Percentiles rank a stretch among this genome's conserved stretches.
Conservation (phyloP, 371 early-diverging fungal genomes). For the Cokeromyces recurvatus region DNA sequence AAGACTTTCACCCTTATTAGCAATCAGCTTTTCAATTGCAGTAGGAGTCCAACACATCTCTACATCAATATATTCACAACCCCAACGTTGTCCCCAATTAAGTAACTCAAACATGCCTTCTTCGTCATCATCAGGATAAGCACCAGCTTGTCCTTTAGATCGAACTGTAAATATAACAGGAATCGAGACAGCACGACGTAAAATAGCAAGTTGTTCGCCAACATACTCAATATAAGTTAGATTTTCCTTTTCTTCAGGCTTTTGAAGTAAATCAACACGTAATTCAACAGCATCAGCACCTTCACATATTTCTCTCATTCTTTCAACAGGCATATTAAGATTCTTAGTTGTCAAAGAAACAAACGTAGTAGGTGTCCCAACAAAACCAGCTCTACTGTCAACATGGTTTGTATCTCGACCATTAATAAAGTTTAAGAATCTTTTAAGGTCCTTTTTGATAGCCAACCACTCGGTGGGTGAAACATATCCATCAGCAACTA, state of each 20-base stretch:
- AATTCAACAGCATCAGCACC: conserved; percentile 91
- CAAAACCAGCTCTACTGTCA: conserved; percentile 19
- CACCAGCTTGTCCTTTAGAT: conserved; percentile 83
- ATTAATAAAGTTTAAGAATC: conserved; percentile 64
- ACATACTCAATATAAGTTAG: conserved; percentile 60
- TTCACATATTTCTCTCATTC: conserved; percentile 58
- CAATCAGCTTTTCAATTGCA: conserved; percentile 47
- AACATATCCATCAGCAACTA: conserved; percentile 37
- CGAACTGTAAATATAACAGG: conserved; percentile 95
- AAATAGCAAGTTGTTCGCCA: conserved; percentile 71
- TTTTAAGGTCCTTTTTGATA: conserved; percentile 65
- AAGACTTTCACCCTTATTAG: conserved; percentile 52
- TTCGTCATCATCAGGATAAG: conserved; percentile 67
- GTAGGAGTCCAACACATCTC: conserved; percentile 58
- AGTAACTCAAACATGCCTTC: conserved; percentile 65
- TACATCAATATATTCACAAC: conserved; percentile 93
- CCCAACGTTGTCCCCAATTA: conserved; percentile 72
- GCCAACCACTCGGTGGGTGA: conserved; percentile 52
- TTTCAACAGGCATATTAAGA: conserved; percentile 44
- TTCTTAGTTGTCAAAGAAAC: conserved; percentile 84
- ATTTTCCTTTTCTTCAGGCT: conserved; percentile 32
- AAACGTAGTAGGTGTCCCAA: conserved; percentile 68
- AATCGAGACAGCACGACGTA: conserved; percentile 63
- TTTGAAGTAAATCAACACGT: conserved; percentile 82
- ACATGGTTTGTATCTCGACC: conserved; percentile 47